These are phyloP conservation scores for Fusarium praegraminearum DNA, from an alignment of 2,329 filamentous ascomycete genomes.

Conservation along the genomic window DNA sequence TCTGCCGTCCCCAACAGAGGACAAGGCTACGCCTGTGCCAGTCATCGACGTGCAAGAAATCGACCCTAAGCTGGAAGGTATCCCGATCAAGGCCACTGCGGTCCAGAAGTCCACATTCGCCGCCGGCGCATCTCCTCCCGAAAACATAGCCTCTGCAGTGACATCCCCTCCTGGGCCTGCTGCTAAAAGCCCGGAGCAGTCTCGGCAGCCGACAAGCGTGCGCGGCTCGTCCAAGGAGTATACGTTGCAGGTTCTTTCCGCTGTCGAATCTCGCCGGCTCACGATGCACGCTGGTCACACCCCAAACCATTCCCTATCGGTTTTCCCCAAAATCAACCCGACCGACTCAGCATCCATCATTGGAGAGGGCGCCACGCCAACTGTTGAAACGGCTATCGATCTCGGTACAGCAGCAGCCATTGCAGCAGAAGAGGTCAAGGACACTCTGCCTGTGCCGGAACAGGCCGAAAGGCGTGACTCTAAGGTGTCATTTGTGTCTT, in stretches of 20 bases:
- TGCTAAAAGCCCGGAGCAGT: conserved; percentile 30
- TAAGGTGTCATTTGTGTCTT: conserved; percentile 34
- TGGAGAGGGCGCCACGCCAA: conserved; percentile 49
- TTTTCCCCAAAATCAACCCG: conserved; percentile 59
- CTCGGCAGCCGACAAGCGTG: conserved; percentile 13
- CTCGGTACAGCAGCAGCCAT: conserved; percentile 16
- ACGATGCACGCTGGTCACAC: conserved; percentile 74
- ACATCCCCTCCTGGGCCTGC: conserved; percentile 46
- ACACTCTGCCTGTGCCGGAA: conserved; percentile 7
- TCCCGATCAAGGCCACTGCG: conserved; percentile 66
- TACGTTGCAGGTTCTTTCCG: conserved; percentile 61
- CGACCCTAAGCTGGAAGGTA: conserved; percentile 70
- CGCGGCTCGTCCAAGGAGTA: conserved; percentile 55
- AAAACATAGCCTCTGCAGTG: conserved; percentile 49
- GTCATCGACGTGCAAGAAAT: conserved; percentile 70
- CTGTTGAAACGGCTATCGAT: conserved; percentile 36
- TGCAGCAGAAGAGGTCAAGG: conserved; percentile 5
- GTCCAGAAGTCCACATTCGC: conserved; percentile 65
- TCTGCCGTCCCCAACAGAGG: conserved; percentile 50
- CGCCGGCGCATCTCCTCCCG: conserved; percentile 47
- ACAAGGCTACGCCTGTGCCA: conserved; percentile 53
- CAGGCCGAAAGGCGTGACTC: conserved; percentile 29
- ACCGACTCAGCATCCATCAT: conserved; percentile 51
- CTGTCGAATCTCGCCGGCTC: conserved; percentile 63
- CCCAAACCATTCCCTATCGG: conserved; percentile 69